Evolutionary conservation across 1,284 basidiomycete genomes (phyloP), one percentile per base, ranked within the genome.

Genomic region (Sparassis latifolia): DNA sequence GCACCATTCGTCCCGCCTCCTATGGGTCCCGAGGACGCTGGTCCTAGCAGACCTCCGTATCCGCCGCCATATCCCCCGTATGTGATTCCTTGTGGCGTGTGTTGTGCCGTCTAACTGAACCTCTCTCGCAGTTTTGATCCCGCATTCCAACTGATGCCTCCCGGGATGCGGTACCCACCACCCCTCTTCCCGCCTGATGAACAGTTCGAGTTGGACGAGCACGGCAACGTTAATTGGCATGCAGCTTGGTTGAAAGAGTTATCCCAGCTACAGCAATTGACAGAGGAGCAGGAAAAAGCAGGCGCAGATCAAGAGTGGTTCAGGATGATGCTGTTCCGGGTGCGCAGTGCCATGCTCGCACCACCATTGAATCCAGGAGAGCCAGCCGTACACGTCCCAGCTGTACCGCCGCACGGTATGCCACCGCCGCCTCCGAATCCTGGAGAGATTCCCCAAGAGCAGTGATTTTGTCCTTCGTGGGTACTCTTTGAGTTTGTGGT

Each of bases 231-330:
- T 37, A 80, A 86, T 63, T 91, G 89, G 89, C 80, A 83, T 45
- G 64, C 79, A 33, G 81, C 83, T 38, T 85, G 88, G 82, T 66
- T 82, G 49, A 90, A 89, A 66, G 88, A 91, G 67, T 75, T 91
- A 41, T 74, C 75, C 20, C 81, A 80, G 61, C 69, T 91, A 51
- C 81, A 85, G 60, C 78, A 82, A 51, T 69, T 88, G 31, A 86
- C 89, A 1, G 74, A 69, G 10, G 84, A 90, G 58, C 89, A 90
- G 62, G 85, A 90, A 63, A 89, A 89, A 67, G 78, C 80, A 27
- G 83, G 82, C 33, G 82, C 77, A 1, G 84, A 86, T 49, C 80
- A 79, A 47, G 88, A 91, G 54, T 91, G 88, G 88, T 91, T 83
- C 59, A 73, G 83, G 55, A 83, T 86, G 77, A 90, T 91, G 87